Conservation (phyloP, 768 basidiomycete genomes). For the Lanmaoa rubissima region DNA sequence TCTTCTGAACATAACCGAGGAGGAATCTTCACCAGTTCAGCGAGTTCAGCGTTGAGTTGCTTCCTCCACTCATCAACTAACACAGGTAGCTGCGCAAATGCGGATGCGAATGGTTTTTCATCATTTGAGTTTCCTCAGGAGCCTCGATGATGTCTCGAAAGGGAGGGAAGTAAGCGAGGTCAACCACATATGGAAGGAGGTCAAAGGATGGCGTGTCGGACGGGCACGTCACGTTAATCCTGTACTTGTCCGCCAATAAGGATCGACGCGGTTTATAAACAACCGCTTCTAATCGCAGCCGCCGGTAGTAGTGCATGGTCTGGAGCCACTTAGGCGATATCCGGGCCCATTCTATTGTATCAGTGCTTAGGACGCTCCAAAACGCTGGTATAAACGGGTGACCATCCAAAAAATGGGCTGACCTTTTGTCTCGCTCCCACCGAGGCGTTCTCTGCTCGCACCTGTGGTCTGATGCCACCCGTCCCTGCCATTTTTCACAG, state of each 20-base stretch:
- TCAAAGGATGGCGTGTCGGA: neutral
- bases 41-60: conserved; percentile 1
- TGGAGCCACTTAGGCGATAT: neutral
- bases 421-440: neutral
- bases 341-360: conserved; percentile 1
- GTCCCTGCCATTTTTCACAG: neutral
- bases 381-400: neutral
- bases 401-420: too few relatives aligned
- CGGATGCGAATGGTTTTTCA: neutral
- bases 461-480: neutral
- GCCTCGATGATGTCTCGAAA: conserved; percentile 4
- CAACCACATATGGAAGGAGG: conserved; percentile 2
- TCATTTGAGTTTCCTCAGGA: neutral
- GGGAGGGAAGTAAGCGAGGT: conserved; percentile 3
- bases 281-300: neutral
- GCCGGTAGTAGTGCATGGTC: neutral
- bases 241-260: neutral
- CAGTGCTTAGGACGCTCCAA: neutral
- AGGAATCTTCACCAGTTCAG: neutral
- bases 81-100: conserved; percentile 2
- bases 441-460: neutral
- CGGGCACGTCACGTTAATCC: neutral
- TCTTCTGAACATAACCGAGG: neutral
- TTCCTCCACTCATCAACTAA: conserved; percentile 5
- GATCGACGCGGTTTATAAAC: conserved; percentile 1